Evolutionary conservation across 2,329 filamentous ascomycete genomes (phyloP).

Genomic region (Diaporthe citrichinensis): DNA sequence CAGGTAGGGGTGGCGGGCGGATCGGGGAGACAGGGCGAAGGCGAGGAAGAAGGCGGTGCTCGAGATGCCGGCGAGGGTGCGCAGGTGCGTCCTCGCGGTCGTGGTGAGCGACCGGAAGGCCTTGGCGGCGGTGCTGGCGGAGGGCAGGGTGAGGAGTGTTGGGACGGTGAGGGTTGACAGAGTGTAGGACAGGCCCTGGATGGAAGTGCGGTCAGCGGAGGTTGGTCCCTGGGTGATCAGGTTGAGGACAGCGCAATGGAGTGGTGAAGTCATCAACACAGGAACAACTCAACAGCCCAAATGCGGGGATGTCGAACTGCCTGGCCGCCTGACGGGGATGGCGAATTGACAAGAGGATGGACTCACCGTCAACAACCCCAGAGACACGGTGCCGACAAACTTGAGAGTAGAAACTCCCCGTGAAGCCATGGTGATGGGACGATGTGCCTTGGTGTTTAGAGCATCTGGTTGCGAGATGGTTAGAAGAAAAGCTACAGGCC

Average conservation of each 20-base stretch:
- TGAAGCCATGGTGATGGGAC: conserved; percentile 69
- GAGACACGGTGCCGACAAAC: conserved; percentile 91
- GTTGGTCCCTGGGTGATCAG: not conserved
- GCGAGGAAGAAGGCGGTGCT: conserved; percentile 81
- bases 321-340: not conserved
- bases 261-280: conserved; percentile 26
- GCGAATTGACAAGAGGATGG: not conserved
- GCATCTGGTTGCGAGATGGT: conserved; percentile 32
- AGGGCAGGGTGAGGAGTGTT: conserved; percentile 83
- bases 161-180: conserved; percentile 84
- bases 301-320: conserved; percentile 23
- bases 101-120: conserved; percentile 78
- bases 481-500: not conserved
- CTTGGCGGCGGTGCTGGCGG: conserved; percentile 77
- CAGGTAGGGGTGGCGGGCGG: conserved; percentile 88
- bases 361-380: conserved; percentile 89
- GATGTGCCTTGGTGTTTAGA: conserved; percentile 28
- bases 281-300: not conserved
- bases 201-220: conserved; percentile 21
- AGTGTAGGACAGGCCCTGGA: conserved; percentile 89
- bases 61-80: conserved; percentile 77
- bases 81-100: conserved; percentile 75
- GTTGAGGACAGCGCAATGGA: not conserved
- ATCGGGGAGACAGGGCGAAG: conserved; percentile 81
- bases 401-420: conserved; percentile 84